Evolutionary conservation across 2,329 filamentous ascomycete genomes (phyloP), one percentile per base, ranked within the genome.

Genomic region (Fonsecaea monophora): DNA sequence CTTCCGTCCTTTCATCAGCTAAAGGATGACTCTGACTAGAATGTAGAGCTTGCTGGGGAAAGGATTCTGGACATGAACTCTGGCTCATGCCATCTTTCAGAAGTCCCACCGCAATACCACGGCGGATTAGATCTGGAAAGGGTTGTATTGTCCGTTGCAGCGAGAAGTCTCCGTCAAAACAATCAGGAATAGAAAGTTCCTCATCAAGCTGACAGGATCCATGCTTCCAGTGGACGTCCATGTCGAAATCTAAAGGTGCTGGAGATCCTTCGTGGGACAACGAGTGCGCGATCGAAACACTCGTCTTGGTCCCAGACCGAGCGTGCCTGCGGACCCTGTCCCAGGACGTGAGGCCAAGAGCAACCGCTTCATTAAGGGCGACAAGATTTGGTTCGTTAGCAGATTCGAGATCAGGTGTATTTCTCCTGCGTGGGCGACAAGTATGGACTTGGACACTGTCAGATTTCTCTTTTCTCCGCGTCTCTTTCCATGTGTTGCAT

Each of bases 311-410:
- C 10, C 21, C 18, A 12, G 21, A 50, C 45, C 18, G 21, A 25
- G 32, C 55, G 21, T 30, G 32, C 35, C 15, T 32, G 9, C 38
- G 57, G 57, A 60, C 40, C n/a, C 34, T 45, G 30, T 60, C 57
- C 38, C 38, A 60, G 38, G 57, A 60, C 8, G 21, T 34, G 3
- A 60, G 57, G 15, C 34, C 21, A 30, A 60, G 57, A 4, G 13
- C 57, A 38, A 45, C 30, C n/a, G 40, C 57, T 60, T 60, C 40
- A 12, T 60, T 21, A 1, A 60, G 57, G 21, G 40, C 7, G 25
- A 60, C 18, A 6, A 60, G 38, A 45, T 42, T 50, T 30, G 4
- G 3, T 50, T 18, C 30, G 13, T 30, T 15, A 5, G 57, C 40
- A 2, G 25, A 37, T 21, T 35, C 35, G 5, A 37, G 18, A 4